These are phyloP conservation scores for Plectosphaerella sp. DNA, from an alignment of 2,329 filamentous ascomycete species.

Conservation along the genomic window DNA sequence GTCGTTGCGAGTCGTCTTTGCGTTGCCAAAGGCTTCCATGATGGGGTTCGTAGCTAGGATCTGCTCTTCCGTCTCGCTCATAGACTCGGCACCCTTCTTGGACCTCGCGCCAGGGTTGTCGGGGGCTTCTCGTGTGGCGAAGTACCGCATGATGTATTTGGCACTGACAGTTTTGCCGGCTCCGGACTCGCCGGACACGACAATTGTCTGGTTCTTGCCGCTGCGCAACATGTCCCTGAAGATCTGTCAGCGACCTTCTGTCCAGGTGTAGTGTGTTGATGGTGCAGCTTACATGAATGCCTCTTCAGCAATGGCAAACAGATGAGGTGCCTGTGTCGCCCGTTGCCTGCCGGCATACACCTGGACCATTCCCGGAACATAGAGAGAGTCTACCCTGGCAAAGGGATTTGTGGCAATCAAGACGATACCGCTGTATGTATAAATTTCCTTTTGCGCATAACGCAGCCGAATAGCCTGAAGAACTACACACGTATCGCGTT, in stretches of 20 bases:
- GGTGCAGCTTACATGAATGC: constrained; percentile 74
- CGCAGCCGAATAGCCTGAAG: constrained; percentile 95
- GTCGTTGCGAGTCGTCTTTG: constrained; percentile 98
- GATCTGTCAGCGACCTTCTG: background rate
- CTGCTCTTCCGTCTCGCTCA: constrained; percentile 98
- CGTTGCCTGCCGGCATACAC: constrained; percentile 96
- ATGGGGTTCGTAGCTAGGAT: constrained; percentile 98
- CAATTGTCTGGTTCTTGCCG: constrained; percentile 93
- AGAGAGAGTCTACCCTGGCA: constrained; percentile 93
- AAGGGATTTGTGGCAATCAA: constrained; percentile 98
- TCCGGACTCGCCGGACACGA: constrained; percentile 98
- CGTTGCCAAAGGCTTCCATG: constrained; percentile 99
- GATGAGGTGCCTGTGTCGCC: constrained; percentile 92
- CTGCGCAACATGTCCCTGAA: constrained; percentile 92
- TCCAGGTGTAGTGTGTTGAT: background rate
- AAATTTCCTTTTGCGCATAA: constrained; percentile 98
- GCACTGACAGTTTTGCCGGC: constrained; percentile 98
- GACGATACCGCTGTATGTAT: constrained; percentile 98
- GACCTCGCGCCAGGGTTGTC: constrained; percentile 75
- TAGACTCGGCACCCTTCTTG: constrained; percentile 71
- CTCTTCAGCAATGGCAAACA: constrained; percentile 98
- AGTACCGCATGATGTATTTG: constrained; percentile 99
- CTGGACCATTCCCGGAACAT: constrained; percentile 99
- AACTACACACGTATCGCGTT: constrained; percentile 47
- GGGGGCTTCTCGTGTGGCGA: constrained; percentile 92